Base-by-base conservation (phyloP, 2,329 filamentous ascomycete species). In the Trichoderma lentiforme region DNA sequence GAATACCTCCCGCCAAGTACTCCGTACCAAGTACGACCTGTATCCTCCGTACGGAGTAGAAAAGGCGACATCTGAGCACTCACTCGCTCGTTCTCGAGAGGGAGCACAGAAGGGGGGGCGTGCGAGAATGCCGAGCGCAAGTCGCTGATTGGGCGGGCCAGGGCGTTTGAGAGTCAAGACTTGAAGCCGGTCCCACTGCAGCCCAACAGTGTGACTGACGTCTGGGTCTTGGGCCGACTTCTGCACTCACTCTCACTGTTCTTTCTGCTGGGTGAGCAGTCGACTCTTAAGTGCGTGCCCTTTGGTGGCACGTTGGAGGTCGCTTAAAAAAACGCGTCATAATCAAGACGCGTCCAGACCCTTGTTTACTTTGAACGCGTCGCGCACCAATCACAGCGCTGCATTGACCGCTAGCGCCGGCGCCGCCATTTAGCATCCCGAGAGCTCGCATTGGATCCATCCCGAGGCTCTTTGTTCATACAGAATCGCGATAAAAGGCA, bases 301-400 rank as follows among this genome's bases (percentile, higher is more conserved):
- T 30, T 12, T 60, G 43, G 62, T 34, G 62, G 62, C 32, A 65
- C 53, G 43, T n/a, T 60, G 28, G 36, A 30, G 15, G 51, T 30
- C 64, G 51, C 64, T 57, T 32, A 60, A 60, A 28, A 28, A 61
- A 68, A 60, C 65, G 65, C 65, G 65, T 68, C 65, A 60, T 68
- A 57, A 32, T 57, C 47, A 56, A 67, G 69, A 71, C 69, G 69
- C 69, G 69, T 71, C 47, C 36, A 36, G 73, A 73, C 72, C 76
- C 58, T 53, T 70, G 64, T 78, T 78, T 73, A 74, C 73, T 74
- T 74, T 65, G 32, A 67, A 64, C 73, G 53, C 60, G 60, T 70
- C 32, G 14, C 26, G 21, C 66, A 36, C 77, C 77, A 78, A 78
- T 78, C 75, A 76, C 39, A 12, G 7, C 30, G 24, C 68, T 6